phyloP scores from a whole-genome alignment of 2,329 filamentous ascomycete genomes.

The Cercospora canescens region DNA sequence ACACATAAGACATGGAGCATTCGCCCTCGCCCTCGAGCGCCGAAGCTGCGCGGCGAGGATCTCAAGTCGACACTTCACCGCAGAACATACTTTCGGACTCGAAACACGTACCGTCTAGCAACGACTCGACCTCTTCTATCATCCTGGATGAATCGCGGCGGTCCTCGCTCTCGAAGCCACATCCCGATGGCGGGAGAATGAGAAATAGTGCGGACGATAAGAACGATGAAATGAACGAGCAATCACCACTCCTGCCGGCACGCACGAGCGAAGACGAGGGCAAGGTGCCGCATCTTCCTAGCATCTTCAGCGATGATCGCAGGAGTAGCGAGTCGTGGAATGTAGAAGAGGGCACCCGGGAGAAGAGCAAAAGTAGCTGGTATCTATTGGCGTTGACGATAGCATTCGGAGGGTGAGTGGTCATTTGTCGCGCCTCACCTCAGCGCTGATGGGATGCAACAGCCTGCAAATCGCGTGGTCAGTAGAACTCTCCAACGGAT shows the following conservation, averaged over 20 bases:
- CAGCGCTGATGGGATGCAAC: slow-evolving; percentile 5
- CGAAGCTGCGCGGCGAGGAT: slow-evolving; percentile 16
- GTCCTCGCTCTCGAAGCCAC: slow-evolving; percentile 2
- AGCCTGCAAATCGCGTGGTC: slow-evolving; percentile 93
- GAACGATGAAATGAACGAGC: slow-evolving; percentile 31
- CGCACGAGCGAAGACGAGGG: slow-evolving; percentile 26
- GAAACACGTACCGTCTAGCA: slow-evolving; percentile 24
- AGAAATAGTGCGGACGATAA: slow-evolving; percentile 14
- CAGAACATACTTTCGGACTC: slow-evolving; percentile 11
- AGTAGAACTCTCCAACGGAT: slow-evolving; percentile 90
- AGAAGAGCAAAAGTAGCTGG: slow-evolving; percentile 71
- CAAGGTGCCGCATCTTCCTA: slow-evolving; percentile 15
- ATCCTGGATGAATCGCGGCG: slow-evolving; percentile 11
- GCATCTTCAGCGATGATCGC: slow-evolving; percentile 32
- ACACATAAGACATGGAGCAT: slow-evolving; percentile 19
- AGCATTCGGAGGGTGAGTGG: slow-evolving; percentile 68
- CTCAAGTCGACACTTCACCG: slow-evolving; percentile 11
- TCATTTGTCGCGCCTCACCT: not conserved
- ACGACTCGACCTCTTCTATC: slow-evolving; percentile 17
- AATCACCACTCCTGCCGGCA: slow-evolving; percentile 32
- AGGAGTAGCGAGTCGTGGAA: slow-evolving; percentile 48
- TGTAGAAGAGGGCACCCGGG: slow-evolving; percentile 42
- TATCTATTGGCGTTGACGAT: slow-evolving; percentile 86
- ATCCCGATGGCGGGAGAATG: not conserved
- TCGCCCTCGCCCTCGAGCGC: slow-evolving; percentile 10